Evolutionary conservation across 2,329 filamentous ascomycete genomes (phyloP), one percentile per base, ranked within the genome.

Genomic region (Fusarium papillatum): DNA sequence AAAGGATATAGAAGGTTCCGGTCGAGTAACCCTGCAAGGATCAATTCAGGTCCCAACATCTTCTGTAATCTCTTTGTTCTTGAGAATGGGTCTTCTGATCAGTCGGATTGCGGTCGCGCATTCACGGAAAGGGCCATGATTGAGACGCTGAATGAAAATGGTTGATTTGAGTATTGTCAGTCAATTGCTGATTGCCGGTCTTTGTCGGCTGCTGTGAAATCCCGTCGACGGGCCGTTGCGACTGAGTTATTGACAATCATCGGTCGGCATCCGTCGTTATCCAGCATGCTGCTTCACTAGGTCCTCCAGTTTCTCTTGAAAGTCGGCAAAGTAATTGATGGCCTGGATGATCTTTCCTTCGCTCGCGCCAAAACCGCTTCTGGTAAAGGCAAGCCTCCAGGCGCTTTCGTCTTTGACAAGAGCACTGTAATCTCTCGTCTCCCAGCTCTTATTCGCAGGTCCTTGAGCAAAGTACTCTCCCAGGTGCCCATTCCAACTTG

Each of bases 291-390:
- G 82, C 79, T 64, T 80, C 67, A 79, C 84, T 78, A 84, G 19
- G 17, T 78, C 82, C 75, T 90, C 89, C 55, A 91, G 74, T 68
- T 85, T 86, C 13, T 88, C 84, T 79, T 91, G 90, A 80, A 89
- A 88, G 65, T 90, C 87, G 61, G 84, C 87, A 80, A 92, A 91
- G 66, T 90, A 90, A 74, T 90, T 90, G 61, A 92, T 87, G 11
- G 90, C 90, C 82, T 89, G 83, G 14, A 85, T 80, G 17, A 90
- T 83, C 79, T 90, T 91, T 34, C 83, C 86, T 78, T 90, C 87
- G 19, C 85, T 87, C 69, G 86, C 81, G 0, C 87, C 88, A 7
- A 83, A 83, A 1, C 82, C 83, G 60, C 86, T 88, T 64, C 87
- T 82, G 0, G 87, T 87, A 73, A 91, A 90, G 1, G 85, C 87